phyloP scores from a whole-genome alignment of 371 early-diverging fungal genomes.

The Paraphysoderma sedebokerense region DNA sequence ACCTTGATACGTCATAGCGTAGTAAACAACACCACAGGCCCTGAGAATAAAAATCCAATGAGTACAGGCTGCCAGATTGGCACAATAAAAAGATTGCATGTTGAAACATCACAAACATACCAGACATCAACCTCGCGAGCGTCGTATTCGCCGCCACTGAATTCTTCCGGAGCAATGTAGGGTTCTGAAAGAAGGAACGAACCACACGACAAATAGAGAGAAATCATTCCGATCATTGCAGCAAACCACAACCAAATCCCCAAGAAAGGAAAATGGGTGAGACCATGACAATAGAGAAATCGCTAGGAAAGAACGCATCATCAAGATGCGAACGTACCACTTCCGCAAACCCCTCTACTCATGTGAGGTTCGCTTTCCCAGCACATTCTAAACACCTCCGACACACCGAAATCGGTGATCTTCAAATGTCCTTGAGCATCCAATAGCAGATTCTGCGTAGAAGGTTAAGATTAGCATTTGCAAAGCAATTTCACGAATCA shows the following conservation, averaged over 20 bases:
- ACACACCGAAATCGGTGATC: constrained; percentile 95
- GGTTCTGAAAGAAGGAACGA: constrained; percentile 21
- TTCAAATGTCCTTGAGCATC: constrained; percentile 65
- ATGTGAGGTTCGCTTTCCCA: constrained; percentile 47
- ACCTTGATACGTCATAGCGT: constrained; percentile 55
- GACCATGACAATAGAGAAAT: no score
- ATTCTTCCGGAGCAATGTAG: constrained; percentile 82
- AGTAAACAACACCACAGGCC: constrained; percentile 63
- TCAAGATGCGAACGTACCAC: constrained; percentile 12
- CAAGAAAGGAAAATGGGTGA: no score
- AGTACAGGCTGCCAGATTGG: no score
- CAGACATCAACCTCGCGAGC: constrained; percentile 67
- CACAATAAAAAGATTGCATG: not conserved
- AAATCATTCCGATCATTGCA: no score
- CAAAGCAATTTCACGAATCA: no score
- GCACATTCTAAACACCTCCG: constrained; percentile 70
- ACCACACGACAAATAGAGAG: no score
- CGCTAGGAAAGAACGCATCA: not conserved
- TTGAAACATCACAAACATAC: constrained; percentile 13
- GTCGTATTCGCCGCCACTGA: constrained; percentile 27
- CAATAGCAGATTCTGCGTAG: constrained; percentile 86
- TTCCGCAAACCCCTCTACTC: constrained; percentile 66
- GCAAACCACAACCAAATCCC: no score
- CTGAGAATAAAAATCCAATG: no score
- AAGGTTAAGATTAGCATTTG: no score